phyloP scores from a whole-genome alignment of 1,284 basidiomycete species.

The Cutaneotrichosporon cyanovorans region DNA sequence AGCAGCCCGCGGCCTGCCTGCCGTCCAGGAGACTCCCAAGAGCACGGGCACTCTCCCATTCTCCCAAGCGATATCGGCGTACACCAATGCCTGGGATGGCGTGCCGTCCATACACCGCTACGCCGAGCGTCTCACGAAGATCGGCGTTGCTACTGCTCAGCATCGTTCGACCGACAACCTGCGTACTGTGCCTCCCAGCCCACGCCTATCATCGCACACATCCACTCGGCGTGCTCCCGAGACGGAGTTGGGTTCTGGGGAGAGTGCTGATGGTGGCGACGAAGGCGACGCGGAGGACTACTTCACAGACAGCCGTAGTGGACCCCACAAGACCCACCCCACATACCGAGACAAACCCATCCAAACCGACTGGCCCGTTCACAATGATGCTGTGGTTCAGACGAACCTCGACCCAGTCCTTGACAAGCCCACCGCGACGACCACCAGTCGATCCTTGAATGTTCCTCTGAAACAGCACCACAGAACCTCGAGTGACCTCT shows the following conservation, averaged over 20 bases:
- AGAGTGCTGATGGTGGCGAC: conserved; percentile 32
- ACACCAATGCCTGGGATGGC: conserved; percentile 73
- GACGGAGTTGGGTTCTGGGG: conserved; percentile 14
- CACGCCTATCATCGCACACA: conserved; percentile 1
- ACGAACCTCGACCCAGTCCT: no score
- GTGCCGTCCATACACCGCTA: conserved; percentile 70
- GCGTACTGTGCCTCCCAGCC: conserved; percentile 25
- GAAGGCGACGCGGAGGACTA: conserved; percentile 25
- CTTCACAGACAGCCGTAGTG: not conserved
- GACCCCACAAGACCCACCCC: conserved; percentile 1
- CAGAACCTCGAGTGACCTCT: no score
- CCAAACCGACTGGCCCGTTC: conserved; percentile 27
- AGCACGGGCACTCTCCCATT: not conserved
- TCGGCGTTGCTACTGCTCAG: conserved; percentile 12
- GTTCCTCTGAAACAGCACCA: no score
- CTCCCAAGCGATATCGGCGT: conserved; percentile 50
- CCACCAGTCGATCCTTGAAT: no score
- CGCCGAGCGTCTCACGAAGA: conserved; percentile 54
- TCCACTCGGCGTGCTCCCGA: not conserved
- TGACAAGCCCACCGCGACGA: no score
- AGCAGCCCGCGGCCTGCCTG: not conserved
- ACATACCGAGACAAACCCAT: conserved; percentile 29
- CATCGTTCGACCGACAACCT: not conserved
- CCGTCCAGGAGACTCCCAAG: no score
- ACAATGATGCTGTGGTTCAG: conserved; percentile 31